These are phyloP conservation scores for Eragrostis curvula DNA, from an alignment of 176 grass and related monocot species.

Conservation along the genomic window DNA sequence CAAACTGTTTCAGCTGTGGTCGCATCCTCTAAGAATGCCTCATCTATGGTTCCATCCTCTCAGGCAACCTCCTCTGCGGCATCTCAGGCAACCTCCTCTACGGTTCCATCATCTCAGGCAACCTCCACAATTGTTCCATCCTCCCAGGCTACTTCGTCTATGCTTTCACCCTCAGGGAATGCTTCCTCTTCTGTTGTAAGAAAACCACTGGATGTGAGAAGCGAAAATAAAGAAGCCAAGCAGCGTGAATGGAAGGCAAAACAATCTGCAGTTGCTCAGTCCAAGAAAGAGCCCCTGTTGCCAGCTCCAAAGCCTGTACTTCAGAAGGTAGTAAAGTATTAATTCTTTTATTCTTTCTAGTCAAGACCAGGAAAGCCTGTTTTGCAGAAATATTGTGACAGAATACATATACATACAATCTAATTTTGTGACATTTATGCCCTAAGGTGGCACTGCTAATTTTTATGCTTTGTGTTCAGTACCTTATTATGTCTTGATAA, in stretches of 20 bases:
- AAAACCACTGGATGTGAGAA: slow-evolving; percentile 32
- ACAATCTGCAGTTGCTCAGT: slow-evolving; percentile 39
- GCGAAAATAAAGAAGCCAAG: slow-evolving; percentile 48
- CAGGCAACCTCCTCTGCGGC: slow-evolving; percentile 19
- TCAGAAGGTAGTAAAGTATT: slow-evolving; percentile 61
- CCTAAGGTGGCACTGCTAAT: not conserved
- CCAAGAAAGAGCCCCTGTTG: slow-evolving; percentile 72
- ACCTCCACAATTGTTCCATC: slow-evolving; percentile 30
- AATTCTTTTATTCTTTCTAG: slow-evolving; percentile 7
- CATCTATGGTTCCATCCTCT: slow-evolving; percentile 21
- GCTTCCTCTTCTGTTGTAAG: slow-evolving; percentile 40
- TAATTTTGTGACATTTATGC: not conserved
- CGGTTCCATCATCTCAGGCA: slow-evolving; percentile 38
- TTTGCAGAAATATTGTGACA: not conserved
- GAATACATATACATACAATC: not conserved
- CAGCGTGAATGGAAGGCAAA: slow-evolving; percentile 57
- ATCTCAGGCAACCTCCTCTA: slow-evolving; percentile 13
- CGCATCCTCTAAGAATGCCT: no score
- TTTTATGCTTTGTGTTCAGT: slow-evolving; percentile 21
- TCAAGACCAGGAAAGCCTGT: not conserved
- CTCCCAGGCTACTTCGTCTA: slow-evolving; percentile 28
- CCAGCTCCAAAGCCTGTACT: slow-evolving; percentile 60
- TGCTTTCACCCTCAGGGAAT: slow-evolving; percentile 13
- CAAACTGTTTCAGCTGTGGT: slow-evolving; percentile 23
- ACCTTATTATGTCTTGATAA: slow-evolving; percentile 23